Base-by-base conservation (phyloP, 2,329 filamentous ascomycete genomes). In the Aurifilum marmelostoma region DNA sequence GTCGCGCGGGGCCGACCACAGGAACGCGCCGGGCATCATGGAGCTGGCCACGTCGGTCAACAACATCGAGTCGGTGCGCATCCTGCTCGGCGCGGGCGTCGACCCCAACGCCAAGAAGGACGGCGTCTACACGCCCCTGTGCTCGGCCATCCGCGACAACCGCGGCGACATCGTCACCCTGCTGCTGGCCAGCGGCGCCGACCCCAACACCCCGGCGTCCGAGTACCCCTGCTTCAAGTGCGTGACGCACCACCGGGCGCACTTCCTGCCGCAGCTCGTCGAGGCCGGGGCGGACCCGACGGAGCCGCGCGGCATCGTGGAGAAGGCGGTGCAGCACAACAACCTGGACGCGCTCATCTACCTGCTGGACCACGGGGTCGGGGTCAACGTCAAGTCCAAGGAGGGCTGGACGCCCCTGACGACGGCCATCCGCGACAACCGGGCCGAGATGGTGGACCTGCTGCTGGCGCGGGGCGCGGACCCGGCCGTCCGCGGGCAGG, bases 141-240 rank as follows among this genome's bases (percentile, higher is more conserved):
- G 89, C 79, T 88, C 89, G 0, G 83, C 89, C 0, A 91, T 92
- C 71, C 88, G 89, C 29, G 89, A 92, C 76, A 86, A 91, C 75
- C 84, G 86, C 62, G 75, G 80, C 29, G 87, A 91, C 18, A 87
- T 92, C 50, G 83, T 92, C 63, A 80, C 85, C 18, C 83, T 90
- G 16, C 82, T 92, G 4, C 79, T 89, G 21, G 76, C 77, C 63
- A 83, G 83, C 72, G 84, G 86, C 3, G 89, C 89, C 0, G 85
- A 91, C 71, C 87, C 89, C 18, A 91, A 92, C 73, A 76, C 88
- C 0, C 83, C 83, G 8, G 88, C 88, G 0, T 84, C 86, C 60
- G 89, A 91, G 74, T 91, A 89, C 73, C 89, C 89, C 0, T 81
- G 85, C 5, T 91, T 89, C 82, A 91, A 91, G 76, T 91, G 89